phyloP scores from a whole-genome alignment of 108 stramenopile genomes.

The Heterococcus sp. region DNA sequence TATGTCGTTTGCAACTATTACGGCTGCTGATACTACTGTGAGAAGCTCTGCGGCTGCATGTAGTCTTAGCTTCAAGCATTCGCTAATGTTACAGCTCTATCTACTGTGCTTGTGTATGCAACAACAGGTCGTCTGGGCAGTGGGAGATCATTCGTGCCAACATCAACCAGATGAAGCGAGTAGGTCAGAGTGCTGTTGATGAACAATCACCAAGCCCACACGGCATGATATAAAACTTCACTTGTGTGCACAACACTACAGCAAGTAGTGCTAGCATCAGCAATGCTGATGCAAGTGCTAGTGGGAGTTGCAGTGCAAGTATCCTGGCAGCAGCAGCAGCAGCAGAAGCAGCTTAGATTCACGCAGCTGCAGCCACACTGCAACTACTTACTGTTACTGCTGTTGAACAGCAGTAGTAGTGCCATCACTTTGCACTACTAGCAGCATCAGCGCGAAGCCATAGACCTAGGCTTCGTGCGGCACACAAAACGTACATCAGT shows the following conservation, averaged over 20 bases:
- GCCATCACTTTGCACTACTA: background rate
- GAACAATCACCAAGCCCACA: background rate
- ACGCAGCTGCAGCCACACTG: too few relatives aligned
- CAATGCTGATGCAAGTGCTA: background rate
- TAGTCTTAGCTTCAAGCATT: too few relatives aligned
- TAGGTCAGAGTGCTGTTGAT: background rate
- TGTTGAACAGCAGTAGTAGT: too few relatives aligned
- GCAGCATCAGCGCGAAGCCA: background rate
- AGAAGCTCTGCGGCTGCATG: too few relatives aligned
- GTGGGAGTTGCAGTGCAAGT: background rate
- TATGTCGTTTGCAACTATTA: too few relatives aligned
- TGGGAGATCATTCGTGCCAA: constrained; percentile 44
- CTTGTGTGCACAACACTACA: background rate
- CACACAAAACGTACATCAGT: background rate
- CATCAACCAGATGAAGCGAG: constrained; percentile 26
- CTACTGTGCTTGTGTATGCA: background rate
- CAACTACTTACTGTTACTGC: too few relatives aligned
- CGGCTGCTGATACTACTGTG: too few relatives aligned
- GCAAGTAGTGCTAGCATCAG: background rate
- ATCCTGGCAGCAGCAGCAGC: background rate
- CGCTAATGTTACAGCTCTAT: too few relatives aligned
- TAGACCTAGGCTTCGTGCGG: background rate
- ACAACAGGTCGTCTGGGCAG: constrained; percentile 3
- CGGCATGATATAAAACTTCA: background rate
- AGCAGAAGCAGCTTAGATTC: background rate